Evolutionary conservation across 208 protist species (phyloP).

Genomic region (Novymonas esmeraldas): DNA sequence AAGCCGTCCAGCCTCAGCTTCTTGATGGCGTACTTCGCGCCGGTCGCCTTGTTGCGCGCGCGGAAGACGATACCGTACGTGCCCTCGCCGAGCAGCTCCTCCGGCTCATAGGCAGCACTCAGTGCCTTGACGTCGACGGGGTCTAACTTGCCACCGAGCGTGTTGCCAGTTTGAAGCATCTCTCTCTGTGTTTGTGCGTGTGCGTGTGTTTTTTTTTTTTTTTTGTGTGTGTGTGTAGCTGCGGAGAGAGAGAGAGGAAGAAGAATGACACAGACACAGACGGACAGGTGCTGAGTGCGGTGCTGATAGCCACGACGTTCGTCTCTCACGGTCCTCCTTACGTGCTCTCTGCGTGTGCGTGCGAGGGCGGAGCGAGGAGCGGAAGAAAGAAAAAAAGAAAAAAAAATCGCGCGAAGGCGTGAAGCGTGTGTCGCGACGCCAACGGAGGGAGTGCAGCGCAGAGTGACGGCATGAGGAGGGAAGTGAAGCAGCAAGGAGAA

Average conservation of each 20-base stretch:
- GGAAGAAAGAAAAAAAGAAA: neutral
- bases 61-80: slow-evolving; percentile 96
- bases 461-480: too few species aligned
- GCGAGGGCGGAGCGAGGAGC: neutral
- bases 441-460: neutral
- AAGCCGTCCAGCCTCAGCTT: slow-evolving; percentile 74
- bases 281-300: too few species aligned
- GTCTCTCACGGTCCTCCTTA: too few species aligned
- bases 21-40: slow-evolving; percentile 78
- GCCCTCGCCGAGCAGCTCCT: slow-evolving; percentile 94
- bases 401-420: neutral
- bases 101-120: slow-evolving; percentile 45
- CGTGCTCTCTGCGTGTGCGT: too few species aligned
- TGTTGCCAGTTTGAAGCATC: neutral
- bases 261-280: too few species aligned
- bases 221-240: too few species aligned
- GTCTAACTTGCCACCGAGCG: slow-evolving; percentile 48
- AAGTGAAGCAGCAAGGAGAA: neutral
- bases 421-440: too few species aligned
- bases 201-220: too few species aligned
- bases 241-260: too few species aligned
- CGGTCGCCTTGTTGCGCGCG: slow-evolving; percentile 62
- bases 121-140: slow-evolving; percentile 52
- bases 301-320: too few species aligned
- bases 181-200: too few species aligned